These are phyloP conservation scores for Coniochaeta sp. DNA, from an alignment of 2,329 filamentous ascomycete genomes.

Conservation along the genomic window DNA sequence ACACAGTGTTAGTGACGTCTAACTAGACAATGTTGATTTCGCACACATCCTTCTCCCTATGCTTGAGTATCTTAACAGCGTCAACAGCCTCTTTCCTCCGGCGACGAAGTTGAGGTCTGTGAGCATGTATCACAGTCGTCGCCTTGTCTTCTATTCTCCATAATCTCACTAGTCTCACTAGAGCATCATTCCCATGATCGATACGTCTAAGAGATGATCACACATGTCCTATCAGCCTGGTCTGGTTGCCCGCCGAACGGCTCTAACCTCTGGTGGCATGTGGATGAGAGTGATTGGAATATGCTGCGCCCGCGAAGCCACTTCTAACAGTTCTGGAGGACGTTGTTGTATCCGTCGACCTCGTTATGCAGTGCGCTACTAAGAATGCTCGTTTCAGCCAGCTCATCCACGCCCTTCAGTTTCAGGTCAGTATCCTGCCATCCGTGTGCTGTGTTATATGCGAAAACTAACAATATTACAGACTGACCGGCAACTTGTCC, in stretches of 20 bases:
- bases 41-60: not conserved
- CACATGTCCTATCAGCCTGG: no score
- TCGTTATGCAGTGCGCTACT: not conserved
- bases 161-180: no score
- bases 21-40: not conserved
- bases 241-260: no score
- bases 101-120: not conserved
- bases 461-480: not conserved
- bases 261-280: no score
- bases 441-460: no score
- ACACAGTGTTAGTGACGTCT: no score
- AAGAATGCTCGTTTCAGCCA: not conserved
- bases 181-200: no score
- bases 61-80: not conserved
- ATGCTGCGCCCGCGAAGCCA: not conserved
- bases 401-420: not conserved
- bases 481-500: not conserved
- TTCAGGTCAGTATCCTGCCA: not conserved
- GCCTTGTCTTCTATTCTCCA: not conserved
- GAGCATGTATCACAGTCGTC: not conserved
- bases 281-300: not conserved
- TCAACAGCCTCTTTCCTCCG: not conserved
- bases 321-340: not conserved
- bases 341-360: not conserved
- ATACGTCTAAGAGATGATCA: no score